phyloP scores from a whole-genome alignment of 176 grass and related monocot species.

The Coix lacrymajobi region DNA sequence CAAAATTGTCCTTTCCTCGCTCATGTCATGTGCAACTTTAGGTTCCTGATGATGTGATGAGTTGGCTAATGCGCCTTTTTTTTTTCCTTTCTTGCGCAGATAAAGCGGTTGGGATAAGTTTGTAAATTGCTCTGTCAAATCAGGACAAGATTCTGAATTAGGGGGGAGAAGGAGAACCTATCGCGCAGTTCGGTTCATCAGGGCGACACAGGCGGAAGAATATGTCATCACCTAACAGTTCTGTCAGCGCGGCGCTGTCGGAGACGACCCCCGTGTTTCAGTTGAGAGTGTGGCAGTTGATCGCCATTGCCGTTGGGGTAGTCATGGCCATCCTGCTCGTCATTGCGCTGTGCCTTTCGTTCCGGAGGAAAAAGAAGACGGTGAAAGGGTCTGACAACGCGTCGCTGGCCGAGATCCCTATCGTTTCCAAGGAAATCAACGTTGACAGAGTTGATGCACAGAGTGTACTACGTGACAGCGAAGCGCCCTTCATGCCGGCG shows the following conservation, averaged over 20 bases:
- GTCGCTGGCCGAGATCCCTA: slow-evolving; percentile 56
- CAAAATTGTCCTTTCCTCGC: slow-evolving; percentile 42
- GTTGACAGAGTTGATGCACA: slow-evolving; percentile 64
- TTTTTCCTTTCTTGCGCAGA: slow-evolving; percentile 50
- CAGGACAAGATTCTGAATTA: slow-evolving; percentile 17
- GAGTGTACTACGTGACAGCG: slow-evolving; percentile 24
- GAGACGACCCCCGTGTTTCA: slow-evolving; percentile 61
- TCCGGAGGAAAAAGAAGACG: slow-evolving; percentile 53
- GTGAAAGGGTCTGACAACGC: slow-evolving; percentile 21
- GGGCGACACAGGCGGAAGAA: slow-evolving; percentile 13
- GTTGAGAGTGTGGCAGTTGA: slow-evolving; percentile 79
- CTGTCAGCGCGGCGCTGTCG: slow-evolving; percentile 53
- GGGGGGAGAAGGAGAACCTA: neutral
- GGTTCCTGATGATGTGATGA: no score
- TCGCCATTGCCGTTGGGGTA: slow-evolving; percentile 68
- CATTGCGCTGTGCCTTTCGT: slow-evolving; percentile 54
- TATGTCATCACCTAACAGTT: slow-evolving; percentile 62
- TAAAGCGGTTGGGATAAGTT: slow-evolving; percentile 36
- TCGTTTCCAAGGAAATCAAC: slow-evolving; percentile 83
- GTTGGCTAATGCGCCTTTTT: slow-evolving; percentile 35
- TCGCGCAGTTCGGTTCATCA: neutral
- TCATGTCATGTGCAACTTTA: slow-evolving; percentile 45
- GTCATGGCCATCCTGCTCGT: slow-evolving; percentile 59
- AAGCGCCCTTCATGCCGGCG: slow-evolving; percentile 36
- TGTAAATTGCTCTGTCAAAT: slow-evolving; percentile 33